Evolutionary conservation across 805 yeast genomes (phyloP), one percentile per base, ranked within the genome.

Genomic region (Candida insectalens): DNA sequence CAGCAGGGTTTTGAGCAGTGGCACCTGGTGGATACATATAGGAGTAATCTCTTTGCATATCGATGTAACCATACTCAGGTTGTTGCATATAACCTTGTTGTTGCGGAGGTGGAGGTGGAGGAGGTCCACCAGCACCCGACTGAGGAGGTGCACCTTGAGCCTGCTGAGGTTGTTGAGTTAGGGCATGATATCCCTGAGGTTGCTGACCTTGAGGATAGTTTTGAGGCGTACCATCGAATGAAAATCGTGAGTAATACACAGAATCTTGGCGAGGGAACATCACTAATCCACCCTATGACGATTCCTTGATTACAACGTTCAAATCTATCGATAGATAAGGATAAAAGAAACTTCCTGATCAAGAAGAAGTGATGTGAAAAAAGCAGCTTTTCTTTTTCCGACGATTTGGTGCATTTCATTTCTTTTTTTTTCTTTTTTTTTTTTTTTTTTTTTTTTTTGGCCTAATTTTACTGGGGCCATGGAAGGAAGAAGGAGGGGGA

Each of bases 201-300:
- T n/a, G n/a, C n/a, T n/a, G n/a, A n/a, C n/a, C n/a, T n/a, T n/a
- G n/a, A n/a, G n/a, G n/a, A n/a, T n/a, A n/a, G n/a, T 21, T 25
- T 17, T 12, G 33, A 14, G 26, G 16, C n/a, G 28, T 9, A 19
- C 34, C 34, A 16, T 53, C 58, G 29, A 51, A 51, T 9, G 56
- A 51, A 17, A 48, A 47, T 19, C 57, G 36, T 16, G 57, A 56
- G 36, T 42, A 49, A 26, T 49, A 50, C 3, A 53, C 43, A 18
- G 52, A 46, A 34, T 52, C 57, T 32, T 52, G 52, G 19, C 56
- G 44, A 6, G 53, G 51, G 30, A 42, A 50, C 30, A 43, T 34
- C n/a, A n/a, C n/a, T n/a, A n/a, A n/a, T n/a, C n/a, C n/a, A n/a
- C n/a, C n/a, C n/a, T n/a, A n/a, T n/a, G n/a, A n/a, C n/a, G n/a